phyloP scores from a whole-genome alignment of 441 rosid species.

The Adansonia rubrostipa region DNA sequence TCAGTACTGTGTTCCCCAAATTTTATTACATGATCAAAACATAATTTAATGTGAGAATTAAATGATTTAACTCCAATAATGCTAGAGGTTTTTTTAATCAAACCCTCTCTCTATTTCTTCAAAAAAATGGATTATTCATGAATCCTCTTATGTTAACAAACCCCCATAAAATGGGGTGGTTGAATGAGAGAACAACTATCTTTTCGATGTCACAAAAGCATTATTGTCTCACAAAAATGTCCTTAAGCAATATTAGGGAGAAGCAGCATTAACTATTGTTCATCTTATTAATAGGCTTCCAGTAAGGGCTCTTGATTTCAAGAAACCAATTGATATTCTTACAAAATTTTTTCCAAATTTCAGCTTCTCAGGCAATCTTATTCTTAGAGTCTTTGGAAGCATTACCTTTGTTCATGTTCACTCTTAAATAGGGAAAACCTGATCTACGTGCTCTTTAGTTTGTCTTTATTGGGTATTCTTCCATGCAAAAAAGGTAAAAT shows the following conservation, averaged over 20 bases:
- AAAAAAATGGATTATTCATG: not conserved
- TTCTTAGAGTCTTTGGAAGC: too few relatives aligned
- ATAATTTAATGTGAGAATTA: not conserved
- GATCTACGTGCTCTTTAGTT: not conserved
- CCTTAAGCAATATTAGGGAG: not conserved
- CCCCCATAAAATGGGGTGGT: not conserved
- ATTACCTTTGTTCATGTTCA: too few relatives aligned
- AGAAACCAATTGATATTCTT: not conserved
- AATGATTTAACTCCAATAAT: not conserved
- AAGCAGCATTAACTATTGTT: not conserved
- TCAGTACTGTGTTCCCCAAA: not conserved
- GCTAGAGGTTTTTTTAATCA: not conserved
- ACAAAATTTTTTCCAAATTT: not conserved
- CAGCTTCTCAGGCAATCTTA: not conserved
- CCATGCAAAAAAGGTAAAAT: not conserved
- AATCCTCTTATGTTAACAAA: not conserved
- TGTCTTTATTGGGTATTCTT: not conserved
- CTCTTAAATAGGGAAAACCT: not conserved
- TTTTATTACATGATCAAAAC: not conserved
- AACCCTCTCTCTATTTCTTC: not conserved
- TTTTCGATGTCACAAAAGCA: not conserved
- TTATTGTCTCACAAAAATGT: not conserved
- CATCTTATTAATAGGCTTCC: not conserved
- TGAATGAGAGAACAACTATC: not conserved
- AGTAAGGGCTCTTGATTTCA: not conserved